These are phyloP conservation scores for Capillidium rhysosporum DNA, from an alignment of 371 early-diverging fungal genomes.

Conservation along the genomic window DNA sequence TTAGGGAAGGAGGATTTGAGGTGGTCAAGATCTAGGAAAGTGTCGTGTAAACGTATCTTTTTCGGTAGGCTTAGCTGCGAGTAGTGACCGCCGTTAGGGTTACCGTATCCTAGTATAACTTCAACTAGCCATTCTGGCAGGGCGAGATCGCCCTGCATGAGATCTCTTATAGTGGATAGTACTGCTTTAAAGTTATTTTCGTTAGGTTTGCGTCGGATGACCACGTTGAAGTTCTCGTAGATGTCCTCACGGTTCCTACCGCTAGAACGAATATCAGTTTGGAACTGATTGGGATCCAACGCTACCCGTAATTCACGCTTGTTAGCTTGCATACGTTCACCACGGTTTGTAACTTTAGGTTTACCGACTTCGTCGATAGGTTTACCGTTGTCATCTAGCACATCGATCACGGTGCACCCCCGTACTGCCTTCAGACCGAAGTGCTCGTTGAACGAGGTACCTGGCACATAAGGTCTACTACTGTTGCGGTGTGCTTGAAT, in stretches of 20 bases:
- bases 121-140: slow-evolving; percentile 83
- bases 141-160: slow-evolving; percentile 47
- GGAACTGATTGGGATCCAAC: slow-evolving; percentile 74
- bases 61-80: slow-evolving; percentile 25
- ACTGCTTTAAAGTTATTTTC: slow-evolving; percentile 85
- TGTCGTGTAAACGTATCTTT: slow-evolving; percentile 56
- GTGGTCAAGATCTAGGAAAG: slow-evolving; percentile 69
- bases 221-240: slow-evolving; percentile 65
- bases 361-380: slow-evolving; percentile 30
- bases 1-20: slow-evolving; percentile 42
- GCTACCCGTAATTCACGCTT: slow-evolving; percentile 51
- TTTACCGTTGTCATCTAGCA: slow-evolving; percentile 52
- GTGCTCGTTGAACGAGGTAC: slow-evolving; percentile 24
- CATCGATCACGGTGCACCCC: slow-evolving; percentile 65
- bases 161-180: slow-evolving; percentile 66
- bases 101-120: slow-evolving; percentile 84
- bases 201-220: slow-evolving; percentile 64
- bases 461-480: slow-evolving; percentile 10
- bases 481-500: slow-evolving; percentile 35
- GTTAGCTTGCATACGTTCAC: slow-evolving; percentile 22
- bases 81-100: slow-evolving; percentile 57
- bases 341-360: slow-evolving; percentile 19
- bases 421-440: slow-evolving; percentile 63
- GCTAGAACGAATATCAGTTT: slow-evolving; percentile 7
- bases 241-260: slow-evolving; percentile 25